Conservation (phyloP, 2,329 filamentous ascomycete genomes). For the Elsinoe arachidis region DNA sequence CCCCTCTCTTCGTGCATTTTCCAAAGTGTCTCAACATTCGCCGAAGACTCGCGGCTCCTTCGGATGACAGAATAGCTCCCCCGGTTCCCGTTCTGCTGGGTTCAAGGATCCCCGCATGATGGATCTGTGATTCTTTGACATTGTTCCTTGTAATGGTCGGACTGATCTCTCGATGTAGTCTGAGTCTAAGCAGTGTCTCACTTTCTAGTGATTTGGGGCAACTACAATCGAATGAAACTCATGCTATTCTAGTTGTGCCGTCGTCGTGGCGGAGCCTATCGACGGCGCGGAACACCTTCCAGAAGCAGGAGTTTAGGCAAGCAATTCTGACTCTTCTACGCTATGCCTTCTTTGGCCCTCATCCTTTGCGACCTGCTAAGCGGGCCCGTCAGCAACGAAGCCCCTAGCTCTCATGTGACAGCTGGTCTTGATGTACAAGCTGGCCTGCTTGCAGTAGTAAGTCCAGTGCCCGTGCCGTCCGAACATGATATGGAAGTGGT, state of each 20-base stretch:
- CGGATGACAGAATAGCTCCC: background rate
- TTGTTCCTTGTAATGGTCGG: background rate
- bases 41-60: background rate
- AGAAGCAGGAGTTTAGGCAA: background rate
- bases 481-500: no score
- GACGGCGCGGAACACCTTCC: background rate
- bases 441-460: no score
- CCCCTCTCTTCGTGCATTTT: background rate
- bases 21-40: background rate
- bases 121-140: background rate
- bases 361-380: background rate
- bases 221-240: no score
- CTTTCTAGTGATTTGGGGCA: no score
- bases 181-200: no score
- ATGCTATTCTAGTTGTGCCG: no score
- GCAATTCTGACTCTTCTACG: background rate
- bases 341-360: background rate
- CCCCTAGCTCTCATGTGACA: no score
- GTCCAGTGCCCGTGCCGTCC: no score
- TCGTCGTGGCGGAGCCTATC: background rate
- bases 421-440: no score
- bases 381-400: no score
- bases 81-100: background rate
- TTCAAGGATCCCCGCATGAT: background rate
- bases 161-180: no score